Base-by-base conservation (phyloP, 257 asterid genomes). In the Salvia rosmarinus region DNA sequence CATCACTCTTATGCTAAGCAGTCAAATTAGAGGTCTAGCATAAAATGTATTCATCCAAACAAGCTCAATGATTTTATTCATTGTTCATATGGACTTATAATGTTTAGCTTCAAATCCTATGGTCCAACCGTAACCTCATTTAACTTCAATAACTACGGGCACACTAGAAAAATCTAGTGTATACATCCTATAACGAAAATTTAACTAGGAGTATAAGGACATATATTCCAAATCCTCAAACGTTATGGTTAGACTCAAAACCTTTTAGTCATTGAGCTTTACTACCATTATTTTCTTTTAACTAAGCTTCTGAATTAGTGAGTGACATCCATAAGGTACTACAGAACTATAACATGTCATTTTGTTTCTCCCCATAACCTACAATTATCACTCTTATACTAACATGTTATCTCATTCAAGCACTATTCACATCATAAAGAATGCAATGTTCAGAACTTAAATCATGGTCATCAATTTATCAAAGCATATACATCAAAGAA, bases 321-420 rank as follows among this genome's bases (percentile, higher is more conserved):
- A 23, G 52, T 13, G 52, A n/a, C 20, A 46, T 46, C 20, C 20
- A 4, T 14, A 46, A 46, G 19, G 1, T 19, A 17, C 6, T 19
- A 51, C 57, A 17, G 28, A 51, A 49, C 55, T 49, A 49, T 17
- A 51, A 51, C 11, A 51, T 51, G 5, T 4, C 52, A 46, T 46
- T 5, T 20, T 46, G 52, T 46, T 46, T 46, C 19, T 10, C 57
- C 4, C 28, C 4, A 17, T 0, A 50, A 51, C 30, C 10, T 16
- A n/a, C 21, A n/a, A 47, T n/a, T 5, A 49, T 49, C 55, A 49
- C 23, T 49, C 54, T 13, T 46, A 13, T 46, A 19, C 51, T 8
- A 20, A 52, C 34, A 52, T 20, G 12, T 50, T 17, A 52, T 19
- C 32, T 52, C 59, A 52, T 58, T 58, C 67, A 61, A 61, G 67